A percentile compares a stretch with the other conserved stretches of the same genome.
Evolutionary conservation across 2,329 filamentous ascomycete genomes (phyloP).

Genomic region (Apiospora marii): DNA sequence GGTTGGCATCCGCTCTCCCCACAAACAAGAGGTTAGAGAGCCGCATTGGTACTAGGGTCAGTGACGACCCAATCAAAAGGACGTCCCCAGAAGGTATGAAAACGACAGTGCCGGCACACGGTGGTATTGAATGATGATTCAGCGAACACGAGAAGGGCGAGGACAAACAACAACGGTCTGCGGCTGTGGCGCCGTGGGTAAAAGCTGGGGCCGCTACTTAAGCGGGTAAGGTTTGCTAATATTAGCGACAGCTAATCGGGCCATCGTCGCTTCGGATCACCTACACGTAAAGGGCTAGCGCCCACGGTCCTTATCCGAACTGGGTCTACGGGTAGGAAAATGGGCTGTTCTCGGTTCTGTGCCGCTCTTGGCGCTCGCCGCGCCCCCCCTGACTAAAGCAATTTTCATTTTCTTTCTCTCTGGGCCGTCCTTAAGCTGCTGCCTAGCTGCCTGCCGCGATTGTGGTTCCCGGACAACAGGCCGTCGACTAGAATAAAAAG

Average conservation of each 20-base stretch:
- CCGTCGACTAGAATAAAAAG: neutral
- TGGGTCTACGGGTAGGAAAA: neutral
- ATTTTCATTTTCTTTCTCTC: neutral
- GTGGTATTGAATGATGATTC: neutral
- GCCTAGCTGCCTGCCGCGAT: conserved; percentile 5
- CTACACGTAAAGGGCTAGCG: neutral
- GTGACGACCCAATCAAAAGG: no score
- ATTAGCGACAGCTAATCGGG: conserved; percentile 8
- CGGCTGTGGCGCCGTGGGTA: neutral
- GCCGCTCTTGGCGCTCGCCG: neutral
- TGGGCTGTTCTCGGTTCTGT: neutral
- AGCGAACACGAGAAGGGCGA: neutral
- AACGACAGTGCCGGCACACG: neutral
- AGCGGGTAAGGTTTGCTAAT: neutral
- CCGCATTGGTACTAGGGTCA: no score
- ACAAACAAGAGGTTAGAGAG: no score
- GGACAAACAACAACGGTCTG: neutral
- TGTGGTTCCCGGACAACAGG: neutral
- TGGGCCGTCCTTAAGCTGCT: neutral
- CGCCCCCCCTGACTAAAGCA: neutral
- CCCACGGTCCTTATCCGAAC: neutral
- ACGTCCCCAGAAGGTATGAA: no score
- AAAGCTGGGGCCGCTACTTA: neutral
- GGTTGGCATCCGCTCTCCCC: no score
- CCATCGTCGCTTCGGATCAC: neutral